Evolutionary conservation across 306 rosid species (phyloP), one percentile per base, ranked within the genome.

Genomic region (barrel medic (Medicago truncatula)): DNA sequence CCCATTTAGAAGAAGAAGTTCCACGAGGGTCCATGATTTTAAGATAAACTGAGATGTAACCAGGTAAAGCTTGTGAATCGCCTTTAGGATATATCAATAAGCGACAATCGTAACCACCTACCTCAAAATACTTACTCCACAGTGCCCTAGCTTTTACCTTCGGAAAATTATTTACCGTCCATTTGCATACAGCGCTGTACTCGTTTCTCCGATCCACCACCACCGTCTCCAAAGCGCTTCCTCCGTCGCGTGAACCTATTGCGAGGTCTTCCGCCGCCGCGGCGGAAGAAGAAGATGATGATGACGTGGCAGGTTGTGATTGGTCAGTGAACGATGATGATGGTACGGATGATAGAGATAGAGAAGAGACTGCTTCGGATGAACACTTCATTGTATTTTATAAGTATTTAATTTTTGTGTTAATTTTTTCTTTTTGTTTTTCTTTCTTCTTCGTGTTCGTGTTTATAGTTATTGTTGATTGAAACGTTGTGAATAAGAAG

Each of bases 21-120:
- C 99, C 98, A 67, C 99, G 91, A 75, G 98, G 99, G 92, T 96
- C 99, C 92, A 96, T 91, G 96, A 96, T 96, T 96, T 96, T 98
- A 5, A 96, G 99, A 79, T 96, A 96, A 73, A 96, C 53, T 1
- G 99, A 96, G 85, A 96, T 90, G 83, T 96, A 96, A 1, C 98
- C 98, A 0, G 97, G 99, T 7, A 96, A 73, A 13, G 99, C 98
- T 82, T 96, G 99, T 0, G 97, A 84, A 82, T 96, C 99, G 4
- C 99, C 99, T 69, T 92, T 96, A 8, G 99, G 99, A 86, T 96
- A 92, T 73, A 96, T 87, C 77, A 96, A 77, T 41, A 96, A 81
- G 9, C 99, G 93, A 70, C 97, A 96, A 89, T 96, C 99, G 84
- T 96, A 96, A 15, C 99, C 99, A 50, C 99, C 99, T 3, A 96